These are phyloP conservation scores for Phytophthora colocasiae DNA, from an alignment of 352 stramenopile genomes.

Conservation along the genomic window DNA sequence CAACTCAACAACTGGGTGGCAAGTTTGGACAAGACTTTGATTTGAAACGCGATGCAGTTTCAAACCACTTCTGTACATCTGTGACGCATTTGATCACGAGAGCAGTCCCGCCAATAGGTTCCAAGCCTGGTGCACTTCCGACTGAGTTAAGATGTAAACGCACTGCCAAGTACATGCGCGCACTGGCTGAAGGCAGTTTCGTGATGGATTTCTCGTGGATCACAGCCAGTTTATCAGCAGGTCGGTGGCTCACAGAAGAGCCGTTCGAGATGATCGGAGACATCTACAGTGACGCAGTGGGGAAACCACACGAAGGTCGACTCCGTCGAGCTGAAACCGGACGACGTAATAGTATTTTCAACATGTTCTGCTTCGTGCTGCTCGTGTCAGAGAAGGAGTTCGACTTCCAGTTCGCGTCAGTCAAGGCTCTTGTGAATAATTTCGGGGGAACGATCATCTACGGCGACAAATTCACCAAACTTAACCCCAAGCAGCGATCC, in stretches of 20 bases:
- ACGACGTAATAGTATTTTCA: constrained; percentile 80
- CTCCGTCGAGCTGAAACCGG: constrained; percentile 56
- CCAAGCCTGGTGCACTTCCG: neutral
- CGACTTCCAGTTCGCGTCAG: constrained; percentile 73
- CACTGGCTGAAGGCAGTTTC: constrained; percentile 72
- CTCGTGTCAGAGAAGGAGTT: constrained; percentile 75
- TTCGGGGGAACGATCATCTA: constrained; percentile 70
- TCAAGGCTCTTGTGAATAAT: constrained; percentile 65
- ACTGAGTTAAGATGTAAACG: constrained; percentile 71
- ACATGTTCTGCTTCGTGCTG: constrained; percentile 75
- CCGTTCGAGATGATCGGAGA: constrained; percentile 82
- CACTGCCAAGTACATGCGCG: constrained; percentile 89
- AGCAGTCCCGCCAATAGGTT: constrained; percentile 40
- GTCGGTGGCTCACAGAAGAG: constrained; percentile 73
- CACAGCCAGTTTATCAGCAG: constrained; percentile 61
- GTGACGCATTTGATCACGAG: constrained; percentile 86
- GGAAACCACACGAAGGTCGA: constrained; percentile 73
- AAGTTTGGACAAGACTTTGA: constrained; percentile 83
- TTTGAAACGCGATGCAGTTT: constrained; percentile 53
- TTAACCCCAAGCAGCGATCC: constrained; percentile 28
- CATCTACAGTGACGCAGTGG: constrained; percentile 77
- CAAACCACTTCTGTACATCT: constrained; percentile 52
- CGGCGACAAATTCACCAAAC: constrained; percentile 33
- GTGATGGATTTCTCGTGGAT: constrained; percentile 86
- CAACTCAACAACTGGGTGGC: constrained; percentile 66